Evolutionary conservation across 1,139 yeast species (phyloP), one percentile per base, ranked within the genome.

Genomic region (Hemisphaericaspora subhashii): DNA sequence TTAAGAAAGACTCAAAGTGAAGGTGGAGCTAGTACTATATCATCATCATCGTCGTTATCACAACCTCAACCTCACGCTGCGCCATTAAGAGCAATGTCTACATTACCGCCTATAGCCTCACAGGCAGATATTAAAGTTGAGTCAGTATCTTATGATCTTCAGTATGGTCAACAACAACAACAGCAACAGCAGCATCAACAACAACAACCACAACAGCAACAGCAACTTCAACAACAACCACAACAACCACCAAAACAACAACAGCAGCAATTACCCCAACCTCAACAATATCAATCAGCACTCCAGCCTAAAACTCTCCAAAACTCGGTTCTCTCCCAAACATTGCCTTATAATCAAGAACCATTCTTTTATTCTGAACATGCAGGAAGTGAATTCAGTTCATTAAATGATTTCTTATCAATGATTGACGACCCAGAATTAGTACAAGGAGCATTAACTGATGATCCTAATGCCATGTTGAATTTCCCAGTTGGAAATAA

Each of bases 351-450:
- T 41, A 79, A 78, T 50, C 86, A 81, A 45, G 85, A 81, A 47
- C 89, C 95, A 0, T 78, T 85, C 40, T 88, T 88, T 62, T 86
- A 81, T 48, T 85, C 95, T 1, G 96, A 89, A 54, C 95, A 88
- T 59, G 96, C 95, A 0, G 96, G 95, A 3, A 83, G 94, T 33
- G 98, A 90, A 63, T 89, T 90, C 57, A 83, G 90, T 46, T 88
- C 96, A 0, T 70, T 90, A 48, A 89, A 88, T 48, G 97, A 89
- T 56, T 90, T 90, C 54, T 66, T 90, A 40, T 82, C 92, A 3
- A 87, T 90, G 88, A 79, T 90, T 37, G 96, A 89, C 54, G 96
- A 88, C 56, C 89, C 95, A 0, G 79, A 79, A 38, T 64, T 78
- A 50, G 80, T 77, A 13, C 74, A 73, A 48, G 75, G 81, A 3